Conservation (phyloP, 2,329 filamentous ascomycete genomes). For the Exophiala aquamarina region DNA sequence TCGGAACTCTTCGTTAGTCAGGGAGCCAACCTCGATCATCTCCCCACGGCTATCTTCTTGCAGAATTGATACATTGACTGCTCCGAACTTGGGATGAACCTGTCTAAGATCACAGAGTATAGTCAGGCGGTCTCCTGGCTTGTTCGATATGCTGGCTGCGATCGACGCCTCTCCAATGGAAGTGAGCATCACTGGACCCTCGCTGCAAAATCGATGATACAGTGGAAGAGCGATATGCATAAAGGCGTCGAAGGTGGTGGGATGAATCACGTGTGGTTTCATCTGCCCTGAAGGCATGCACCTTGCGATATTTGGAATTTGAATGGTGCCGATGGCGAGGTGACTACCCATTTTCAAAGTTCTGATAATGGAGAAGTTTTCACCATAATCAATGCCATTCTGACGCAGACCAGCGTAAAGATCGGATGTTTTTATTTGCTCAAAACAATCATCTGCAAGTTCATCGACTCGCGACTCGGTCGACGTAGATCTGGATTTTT, state of each 20-base stretch:
- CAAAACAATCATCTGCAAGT: background rate
- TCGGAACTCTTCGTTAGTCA: slow-evolving; percentile 7
- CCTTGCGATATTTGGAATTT: slow-evolving; percentile 4
- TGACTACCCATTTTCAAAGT: slow-evolving; percentile 2
- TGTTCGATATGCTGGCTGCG: slow-evolving; percentile 2
- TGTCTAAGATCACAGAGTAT: slow-evolving; percentile 4
- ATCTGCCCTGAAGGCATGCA: slow-evolving; percentile 5
- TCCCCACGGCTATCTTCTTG: slow-evolving; percentile 1
- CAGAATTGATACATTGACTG: slow-evolving; percentile 7
- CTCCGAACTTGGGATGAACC: slow-evolving; percentile 1
- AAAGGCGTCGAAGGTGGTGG: slow-evolving; percentile 16
- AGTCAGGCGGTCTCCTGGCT: background rate
- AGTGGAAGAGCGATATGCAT: slow-evolving; percentile 13
- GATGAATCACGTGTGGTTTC: slow-evolving; percentile 20
- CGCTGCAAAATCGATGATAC: slow-evolving; percentile 9
- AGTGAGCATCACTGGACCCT: slow-evolving; percentile 11
- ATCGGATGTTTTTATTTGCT: background rate
- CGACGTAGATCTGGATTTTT: no score
- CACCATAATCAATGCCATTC: slow-evolving; percentile 8
- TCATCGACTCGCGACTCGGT: no score
- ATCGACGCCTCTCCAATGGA: slow-evolving; percentile 7
- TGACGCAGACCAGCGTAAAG: slow-evolving; percentile 3
- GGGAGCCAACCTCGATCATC: background rate
- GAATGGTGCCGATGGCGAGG: background rate
- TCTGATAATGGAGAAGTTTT: slow-evolving; percentile 7